Evolutionary conservation across 768 basidiomycete genomes (phyloP).

Genomic region (Mycena venus): DNA sequence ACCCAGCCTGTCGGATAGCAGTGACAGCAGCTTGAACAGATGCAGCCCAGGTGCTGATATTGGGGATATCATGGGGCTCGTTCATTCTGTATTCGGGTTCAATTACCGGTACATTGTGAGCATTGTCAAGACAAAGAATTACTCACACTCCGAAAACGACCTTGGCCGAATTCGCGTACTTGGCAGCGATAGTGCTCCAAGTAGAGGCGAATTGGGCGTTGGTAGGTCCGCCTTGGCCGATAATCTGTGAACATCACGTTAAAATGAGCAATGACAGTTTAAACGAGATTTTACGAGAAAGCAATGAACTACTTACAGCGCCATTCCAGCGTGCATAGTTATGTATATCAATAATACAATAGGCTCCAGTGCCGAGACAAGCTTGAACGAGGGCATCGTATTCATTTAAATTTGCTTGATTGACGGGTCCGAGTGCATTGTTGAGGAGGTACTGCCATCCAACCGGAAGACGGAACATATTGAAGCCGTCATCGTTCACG

Average conservation of each 20-base stretch:
- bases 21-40: conserved; percentile 73
- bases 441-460: conserved; percentile 69
- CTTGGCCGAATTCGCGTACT: conserved; percentile 56
- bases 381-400: conserved; percentile 67
- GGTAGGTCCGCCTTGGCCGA: conserved; percentile 74
- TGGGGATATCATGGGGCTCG: conserved; percentile 70
- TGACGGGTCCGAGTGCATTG: conserved; percentile 53
- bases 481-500: conserved; percentile 64
- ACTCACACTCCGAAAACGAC: conserved; percentile 65
- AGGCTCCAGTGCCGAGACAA: conserved; percentile 62
- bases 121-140: conserved; percentile 41
- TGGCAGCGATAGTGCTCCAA: conserved; percentile 65
- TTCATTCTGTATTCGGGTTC: conserved; percentile 60
- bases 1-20: conserved; percentile 70
- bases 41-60: conserved; percentile 59
- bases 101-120: background rate
- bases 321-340: conserved; percentile 73
- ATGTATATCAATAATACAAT: conserved; percentile 69
- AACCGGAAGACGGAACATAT: conserved; percentile 72
- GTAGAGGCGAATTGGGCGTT: conserved; percentile 65
- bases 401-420: conserved; percentile 58
- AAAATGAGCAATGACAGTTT: too few relatives aligned
- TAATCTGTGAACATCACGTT: conserved; percentile 49
- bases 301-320: conserved; percentile 39
- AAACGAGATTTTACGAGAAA: too few relatives aligned